Base-by-base conservation (phyloP, 2,329 filamentous ascomycete species). In the Cladorrhinum sp. region DNA sequence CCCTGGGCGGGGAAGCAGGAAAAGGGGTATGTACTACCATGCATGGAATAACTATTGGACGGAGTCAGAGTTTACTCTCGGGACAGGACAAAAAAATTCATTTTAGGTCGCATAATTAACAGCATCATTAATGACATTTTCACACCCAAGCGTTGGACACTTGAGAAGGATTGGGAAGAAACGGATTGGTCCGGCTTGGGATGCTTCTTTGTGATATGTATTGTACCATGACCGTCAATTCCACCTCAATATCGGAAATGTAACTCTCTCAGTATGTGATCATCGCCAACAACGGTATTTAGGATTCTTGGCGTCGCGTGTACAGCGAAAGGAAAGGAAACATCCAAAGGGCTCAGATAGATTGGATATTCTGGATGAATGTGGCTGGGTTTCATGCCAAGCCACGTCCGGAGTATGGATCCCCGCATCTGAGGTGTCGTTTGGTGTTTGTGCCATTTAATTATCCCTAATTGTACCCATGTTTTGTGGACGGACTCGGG, bases 281-380 rank as follows among this genome's bases (percentile, higher is more conserved):
- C 18, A 10, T 42, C 36, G 36, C 12, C 36, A 42, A 42, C 36
- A n/a, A 8, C 14, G 6, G 3, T n/a, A 42, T 42, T 28, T 28
- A 28, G 14, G 12, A 16, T 16, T n/a, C 36, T 42, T 42, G 36
- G 36, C 36, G 14, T 42, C n/a, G 12, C 10, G 12, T n/a, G n/a
- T n/a, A 16, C n/a, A 14, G 4, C 12, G 14, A 16, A 3, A 4
- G 6, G 42, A 16, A 12, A 4, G 42, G 42, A 18, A 46, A 20
- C 42, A 20, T n/a, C 42, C 42, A 46, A 46, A 46, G 23, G 39
- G 12, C 26, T 49, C 36, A 36, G 21, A 57, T 49, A 57, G 21
- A 57, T 57, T 57, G 18, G 18, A 23, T 26, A 42, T 55, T 55
- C 26, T 57, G 54, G 54, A 57, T 57, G 53, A 57, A 57, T 57